phyloP scores from a whole-genome alignment of 805 yeast genomes.

The Saccharomyces eubayanus region DNA sequence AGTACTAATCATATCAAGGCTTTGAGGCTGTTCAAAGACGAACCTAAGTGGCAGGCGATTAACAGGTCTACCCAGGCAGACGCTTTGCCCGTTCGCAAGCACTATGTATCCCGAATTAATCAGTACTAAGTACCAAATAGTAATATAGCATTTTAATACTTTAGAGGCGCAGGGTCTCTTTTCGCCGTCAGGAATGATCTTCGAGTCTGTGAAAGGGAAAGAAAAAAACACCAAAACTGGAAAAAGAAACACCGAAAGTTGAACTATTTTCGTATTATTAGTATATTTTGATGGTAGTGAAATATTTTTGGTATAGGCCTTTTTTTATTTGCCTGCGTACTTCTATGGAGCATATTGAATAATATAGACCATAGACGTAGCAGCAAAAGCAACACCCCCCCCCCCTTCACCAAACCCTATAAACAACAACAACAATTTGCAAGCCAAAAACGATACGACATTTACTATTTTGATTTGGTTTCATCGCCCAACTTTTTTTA shows the following conservation, averaged over 20 bases:
- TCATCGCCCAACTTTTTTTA: neutral
- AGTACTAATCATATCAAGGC: slow-evolving; percentile 60
- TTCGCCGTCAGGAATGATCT: neutral
- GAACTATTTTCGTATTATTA: neutral
- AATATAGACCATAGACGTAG: neutral
- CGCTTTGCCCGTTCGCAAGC: slow-evolving; percentile 36
- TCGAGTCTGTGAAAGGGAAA: neutral
- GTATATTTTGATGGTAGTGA: neutral
- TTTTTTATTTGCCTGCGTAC: neutral
- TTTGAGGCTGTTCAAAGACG: slow-evolving; percentile 78
- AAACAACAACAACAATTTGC: neutral
- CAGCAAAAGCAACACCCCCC: neutral
- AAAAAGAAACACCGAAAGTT: neutral
- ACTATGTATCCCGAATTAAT: slow-evolving; percentile 33
- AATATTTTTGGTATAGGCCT: neutral
- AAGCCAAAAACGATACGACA: neutral
- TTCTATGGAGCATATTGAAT: neutral
- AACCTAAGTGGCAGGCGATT: slow-evolving; percentile 92
- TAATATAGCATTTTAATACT: neutral
- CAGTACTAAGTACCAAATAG: neutral
- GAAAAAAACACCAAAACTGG: neutral
- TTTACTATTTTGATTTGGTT: neutral
- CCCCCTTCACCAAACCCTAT: neutral
- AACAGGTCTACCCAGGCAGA: slow-evolving; percentile 51
- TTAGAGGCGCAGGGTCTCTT: neutral